These are phyloP conservation scores for Karstenula rhodostoma DNA, from an alignment of 2,329 filamentous ascomycete species.

Conservation along the genomic window DNA sequence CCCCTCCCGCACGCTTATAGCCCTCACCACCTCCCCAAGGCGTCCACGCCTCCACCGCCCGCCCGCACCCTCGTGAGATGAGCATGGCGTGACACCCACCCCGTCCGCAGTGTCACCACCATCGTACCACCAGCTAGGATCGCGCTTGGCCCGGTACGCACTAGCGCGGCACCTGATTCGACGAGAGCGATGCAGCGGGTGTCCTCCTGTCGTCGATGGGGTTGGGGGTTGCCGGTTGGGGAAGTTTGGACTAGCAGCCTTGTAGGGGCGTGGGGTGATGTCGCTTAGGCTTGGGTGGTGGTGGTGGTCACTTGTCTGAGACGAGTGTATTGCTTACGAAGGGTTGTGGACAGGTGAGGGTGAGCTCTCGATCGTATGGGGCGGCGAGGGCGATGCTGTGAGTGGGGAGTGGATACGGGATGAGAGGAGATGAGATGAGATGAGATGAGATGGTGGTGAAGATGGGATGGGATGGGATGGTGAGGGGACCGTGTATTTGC, in stretches of 20 bases:
- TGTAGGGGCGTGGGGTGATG: not conserved
- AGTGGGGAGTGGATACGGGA: too few species aligned
- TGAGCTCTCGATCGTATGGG: too few species aligned
- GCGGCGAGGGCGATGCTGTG: too few species aligned
- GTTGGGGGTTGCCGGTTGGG: not conserved
- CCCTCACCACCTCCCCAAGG: conserved; percentile 2
- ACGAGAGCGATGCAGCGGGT: not conserved
- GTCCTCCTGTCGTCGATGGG: not conserved
- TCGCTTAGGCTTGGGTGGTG: not conserved
- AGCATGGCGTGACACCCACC: conserved; percentile 15
- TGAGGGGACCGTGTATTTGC: too few species aligned
- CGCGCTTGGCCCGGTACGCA: not conserved
- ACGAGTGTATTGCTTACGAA: too few species aligned
- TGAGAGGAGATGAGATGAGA: too few species aligned
- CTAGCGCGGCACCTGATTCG: not conserved
- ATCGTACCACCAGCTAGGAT: conserved; percentile 14
- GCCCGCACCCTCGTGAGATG: conserved; percentile 18
- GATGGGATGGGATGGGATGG: too few species aligned
- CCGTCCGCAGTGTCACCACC: not conserved
- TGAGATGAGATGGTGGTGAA: too few species aligned
- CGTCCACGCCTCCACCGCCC: not conserved
- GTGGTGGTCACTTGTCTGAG: not conserved
- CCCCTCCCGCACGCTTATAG: not conserved
- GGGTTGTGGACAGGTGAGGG: too few species aligned
- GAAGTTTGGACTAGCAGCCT: too few species aligned